A percentile compares a stretch with the other conserved stretches of the same genome.
phyloP scores from a whole-genome alignment of 805 yeast genomes.

The Suhomyces prunicola region DNA sequence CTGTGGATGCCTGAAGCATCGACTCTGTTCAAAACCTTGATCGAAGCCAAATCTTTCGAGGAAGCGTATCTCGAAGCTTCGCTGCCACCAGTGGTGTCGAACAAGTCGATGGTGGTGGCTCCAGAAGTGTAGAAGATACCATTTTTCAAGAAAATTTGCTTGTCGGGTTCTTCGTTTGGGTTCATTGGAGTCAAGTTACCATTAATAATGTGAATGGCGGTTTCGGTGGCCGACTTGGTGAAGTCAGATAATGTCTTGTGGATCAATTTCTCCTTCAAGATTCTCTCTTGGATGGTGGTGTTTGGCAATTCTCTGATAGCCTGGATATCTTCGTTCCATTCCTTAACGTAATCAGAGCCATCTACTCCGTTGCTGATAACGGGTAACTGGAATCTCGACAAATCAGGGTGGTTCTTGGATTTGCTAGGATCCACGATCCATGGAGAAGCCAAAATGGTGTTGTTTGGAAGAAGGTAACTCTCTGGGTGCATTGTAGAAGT shows the following conservation, averaged over 20 bases:
- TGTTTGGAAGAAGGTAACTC: conserved; percentile 59
- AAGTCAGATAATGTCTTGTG: conserved; percentile 74
- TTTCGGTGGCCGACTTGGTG: conserved; percentile 68
- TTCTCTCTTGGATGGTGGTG: conserved; percentile 57
- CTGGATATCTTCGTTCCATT: conserved; percentile 92
- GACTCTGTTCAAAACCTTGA: conserved; percentile 63
- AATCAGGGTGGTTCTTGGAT: conserved; percentile 44
- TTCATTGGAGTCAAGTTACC: conserved; percentile 78
- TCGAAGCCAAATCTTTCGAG: conserved; percentile 73
- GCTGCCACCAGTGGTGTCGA: conserved; percentile 68
- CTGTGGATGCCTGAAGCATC: conserved; percentile 64
- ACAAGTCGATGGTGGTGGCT: conserved; percentile 52
- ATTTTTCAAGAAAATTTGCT: conserved; percentile 70
- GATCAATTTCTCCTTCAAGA: conserved; percentile 71
- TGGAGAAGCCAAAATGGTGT: conserved; percentile 62
- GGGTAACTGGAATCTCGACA: conserved; percentile 57
- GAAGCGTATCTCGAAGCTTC: conserved; percentile 82
- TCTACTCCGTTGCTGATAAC: conserved; percentile 55
- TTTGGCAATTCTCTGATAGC: conserved; percentile 70
- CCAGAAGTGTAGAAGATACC: conserved; percentile 87
- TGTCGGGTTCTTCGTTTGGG: conserved; percentile 61
- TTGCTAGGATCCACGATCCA: conserved; percentile 58
- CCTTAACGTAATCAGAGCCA: conserved; percentile 58
- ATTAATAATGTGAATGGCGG: conserved; percentile 71
- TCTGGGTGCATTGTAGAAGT: conserved; percentile 45